phyloP scores from a whole-genome alignment of 73 alveolate species.

The Stentor coeruleus region DNA sequence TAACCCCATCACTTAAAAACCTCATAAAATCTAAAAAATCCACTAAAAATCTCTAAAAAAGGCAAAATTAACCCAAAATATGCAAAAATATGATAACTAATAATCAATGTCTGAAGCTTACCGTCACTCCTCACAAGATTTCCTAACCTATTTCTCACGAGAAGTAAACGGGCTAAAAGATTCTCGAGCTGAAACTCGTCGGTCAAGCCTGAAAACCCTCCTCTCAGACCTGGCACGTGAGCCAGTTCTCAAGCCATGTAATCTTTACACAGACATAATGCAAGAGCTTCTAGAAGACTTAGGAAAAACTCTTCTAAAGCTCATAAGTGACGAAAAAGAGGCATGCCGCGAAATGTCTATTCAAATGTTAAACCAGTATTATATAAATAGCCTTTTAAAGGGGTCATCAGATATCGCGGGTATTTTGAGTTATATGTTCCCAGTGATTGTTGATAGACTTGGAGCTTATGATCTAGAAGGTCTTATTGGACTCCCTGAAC shows the following conservation, averaged over 20 bases:
- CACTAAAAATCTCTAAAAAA: too few species aligned
- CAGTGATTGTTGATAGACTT: slow-evolving; percentile 71
- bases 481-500: slow-evolving; percentile 76
- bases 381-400: slow-evolving; percentile 24
- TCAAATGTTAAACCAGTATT: slow-evolving; percentile 59
- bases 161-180: slow-evolving; percentile 26
- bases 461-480: slow-evolving; percentile 89
- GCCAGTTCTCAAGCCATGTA: not conserved
- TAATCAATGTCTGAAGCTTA: slow-evolving; percentile 19
- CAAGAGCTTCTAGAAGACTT: slow-evolving; percentile 53
- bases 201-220: not conserved
- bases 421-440: slow-evolving; percentile 78
- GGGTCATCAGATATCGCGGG: slow-evolving; percentile 72
- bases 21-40: too few species aligned
- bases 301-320: slow-evolving; percentile 43
- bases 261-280: slow-evolving; percentile 18
- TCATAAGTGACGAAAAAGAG: slow-evolving; percentile 66
- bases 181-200: not conserved
- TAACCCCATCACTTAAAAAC: too few species aligned
- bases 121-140: slow-evolving; percentile 4
- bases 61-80: too few species aligned
- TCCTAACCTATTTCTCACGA: not conserved
- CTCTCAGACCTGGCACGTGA: not conserved
- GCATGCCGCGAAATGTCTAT: slow-evolving; percentile 78
- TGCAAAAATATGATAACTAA: not conserved